phyloP scores from a whole-genome alignment of 176 grass and related monocot genomes.

The Canna indica region DNA sequence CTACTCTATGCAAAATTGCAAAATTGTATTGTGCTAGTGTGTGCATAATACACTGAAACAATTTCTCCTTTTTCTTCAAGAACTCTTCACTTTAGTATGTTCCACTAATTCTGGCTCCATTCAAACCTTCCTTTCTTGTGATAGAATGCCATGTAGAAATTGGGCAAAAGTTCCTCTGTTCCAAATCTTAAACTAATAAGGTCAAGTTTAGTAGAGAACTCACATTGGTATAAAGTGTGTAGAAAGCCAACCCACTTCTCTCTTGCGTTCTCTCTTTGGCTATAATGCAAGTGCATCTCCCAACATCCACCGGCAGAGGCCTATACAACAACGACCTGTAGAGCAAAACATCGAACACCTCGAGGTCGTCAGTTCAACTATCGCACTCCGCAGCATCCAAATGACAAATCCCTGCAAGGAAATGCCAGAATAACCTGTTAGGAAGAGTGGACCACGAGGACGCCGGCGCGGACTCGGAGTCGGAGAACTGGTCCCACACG shows the following conservation, averaged over 20 bases:
- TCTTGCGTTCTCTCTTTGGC: slow-evolving; percentile 46
- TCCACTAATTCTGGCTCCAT: too few relatives aligned
- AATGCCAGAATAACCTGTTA: slow-evolving; percentile 62
- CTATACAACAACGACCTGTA: slow-evolving; percentile 67
- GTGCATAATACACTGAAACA: too few relatives aligned
- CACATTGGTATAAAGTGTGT: slow-evolving; percentile 85
- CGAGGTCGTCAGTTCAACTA: neutral
- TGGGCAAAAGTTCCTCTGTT: too few relatives aligned
- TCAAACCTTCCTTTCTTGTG: too few relatives aligned
- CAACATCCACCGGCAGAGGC: slow-evolving; percentile 77
- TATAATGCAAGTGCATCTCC: slow-evolving; percentile 82
- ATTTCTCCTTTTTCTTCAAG: too few relatives aligned
- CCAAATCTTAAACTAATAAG: too few relatives aligned
- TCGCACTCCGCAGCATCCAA: neutral
- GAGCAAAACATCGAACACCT: neutral
- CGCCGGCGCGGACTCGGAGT: slow-evolving; percentile 70
- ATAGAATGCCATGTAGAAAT: too few relatives aligned
- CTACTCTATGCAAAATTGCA: too few relatives aligned
- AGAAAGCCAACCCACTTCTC: slow-evolving; percentile 51
- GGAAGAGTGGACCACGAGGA: slow-evolving; percentile 86
- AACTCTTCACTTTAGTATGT: too few relatives aligned
- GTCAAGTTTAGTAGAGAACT: slow-evolving; percentile 26
- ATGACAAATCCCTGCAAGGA: neutral
- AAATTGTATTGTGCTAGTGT: too few relatives aligned
- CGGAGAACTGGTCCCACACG: slow-evolving; percentile 77